Percentiles rank a stretch among this genome's conserved stretches.
Conservation (phyloP, 352 stramenopile genomes). For the Hyaloperonospora brassicae region DNA sequence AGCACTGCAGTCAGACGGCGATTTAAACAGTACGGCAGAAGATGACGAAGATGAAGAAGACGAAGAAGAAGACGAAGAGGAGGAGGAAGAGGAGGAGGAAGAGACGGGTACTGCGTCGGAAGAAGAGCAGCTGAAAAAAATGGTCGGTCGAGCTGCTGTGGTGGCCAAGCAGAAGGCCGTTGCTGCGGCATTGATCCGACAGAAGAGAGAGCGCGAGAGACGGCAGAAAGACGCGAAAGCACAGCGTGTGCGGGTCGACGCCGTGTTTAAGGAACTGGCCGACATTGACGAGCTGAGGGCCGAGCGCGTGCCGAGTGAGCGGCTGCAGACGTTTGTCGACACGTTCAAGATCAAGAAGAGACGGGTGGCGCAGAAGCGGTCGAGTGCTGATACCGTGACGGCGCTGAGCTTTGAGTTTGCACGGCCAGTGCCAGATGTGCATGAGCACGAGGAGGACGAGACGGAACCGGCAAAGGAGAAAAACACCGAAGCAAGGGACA, state of each 20-base stretch:
- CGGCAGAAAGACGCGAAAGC: conserved; percentile 22
- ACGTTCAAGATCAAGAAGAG: conserved; percentile 49
- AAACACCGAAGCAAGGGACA: not conserved
- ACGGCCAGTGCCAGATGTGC: conserved; percentile 15
- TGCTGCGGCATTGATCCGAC: conserved; percentile 7
- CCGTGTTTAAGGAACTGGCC: conserved; percentile 33
- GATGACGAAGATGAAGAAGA: too few species aligned
- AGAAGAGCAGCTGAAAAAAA: not conserved
- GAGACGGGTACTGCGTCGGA: too few species aligned
- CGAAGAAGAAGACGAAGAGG: conserved; percentile 13
- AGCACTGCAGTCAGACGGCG: conserved; percentile 35
- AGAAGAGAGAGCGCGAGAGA: conserved; percentile 20
- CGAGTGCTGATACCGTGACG: conserved; percentile 43
- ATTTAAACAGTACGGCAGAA: conserved; percentile 9
- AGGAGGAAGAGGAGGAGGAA: conserved; percentile 10
- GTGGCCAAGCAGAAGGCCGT: conserved; percentile 23
- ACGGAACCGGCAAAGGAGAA: conserved; percentile 3
- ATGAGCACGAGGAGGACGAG: conserved; percentile 5
- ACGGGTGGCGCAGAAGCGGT: conserved; percentile 45
- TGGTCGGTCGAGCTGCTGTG: conserved; percentile 9
- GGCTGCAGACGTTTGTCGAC: conserved; percentile 41
- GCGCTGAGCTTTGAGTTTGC: conserved; percentile 61
- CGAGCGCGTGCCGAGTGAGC: conserved; percentile 33
- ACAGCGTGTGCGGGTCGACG: conserved; percentile 21
- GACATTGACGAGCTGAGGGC: conserved; percentile 36